A percentile compares a stretch with the other conserved stretches of the same genome.
These are phyloP conservation scores for Helianthus tuberosus DNA, from an alignment of 129 eudicot genomes.

Conservation along the genomic window DNA sequence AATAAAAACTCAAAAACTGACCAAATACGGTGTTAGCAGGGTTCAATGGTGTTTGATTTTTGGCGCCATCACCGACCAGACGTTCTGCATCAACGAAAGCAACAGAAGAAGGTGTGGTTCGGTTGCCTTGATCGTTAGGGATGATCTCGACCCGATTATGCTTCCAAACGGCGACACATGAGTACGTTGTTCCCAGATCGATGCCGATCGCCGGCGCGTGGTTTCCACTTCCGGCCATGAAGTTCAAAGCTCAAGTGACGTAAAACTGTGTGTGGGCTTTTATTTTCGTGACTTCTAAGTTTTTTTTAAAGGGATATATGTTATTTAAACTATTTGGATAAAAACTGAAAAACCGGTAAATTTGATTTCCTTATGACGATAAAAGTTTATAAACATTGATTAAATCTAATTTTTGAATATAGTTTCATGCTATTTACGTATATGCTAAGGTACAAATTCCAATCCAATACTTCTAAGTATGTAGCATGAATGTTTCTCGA, in stretches of 20 bases:
- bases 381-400: too few relatives aligned
- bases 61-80: conserved; percentile 31
- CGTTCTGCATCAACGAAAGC: conserved; percentile 22
- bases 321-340: too few relatives aligned
- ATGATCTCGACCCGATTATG: conserved; percentile 17
- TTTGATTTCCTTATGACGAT: too few relatives aligned
- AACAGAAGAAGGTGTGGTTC: conserved; percentile 30
- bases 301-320: too few relatives aligned
- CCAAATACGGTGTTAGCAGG: conserved; percentile 32
- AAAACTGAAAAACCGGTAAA: too few relatives aligned
- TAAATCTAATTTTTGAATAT: too few relatives aligned
- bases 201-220: conserved; percentile 16
- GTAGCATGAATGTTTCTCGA: too few relatives aligned
- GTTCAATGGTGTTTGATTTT: conserved; percentile 26
- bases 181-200: conserved; percentile 8
- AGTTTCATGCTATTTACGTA: too few relatives aligned
- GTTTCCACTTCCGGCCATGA: not conserved
- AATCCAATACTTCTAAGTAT: too few relatives aligned
- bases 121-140: conserved; percentile 16
- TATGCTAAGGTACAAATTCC: too few relatives aligned
- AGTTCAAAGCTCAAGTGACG: not conserved
- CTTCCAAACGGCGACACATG: conserved; percentile 6
- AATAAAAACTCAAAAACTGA: not conserved
- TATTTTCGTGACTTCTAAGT: too few relatives aligned
- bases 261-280: not conserved